Evolutionary conservation across 495 filamentous ascomycete genomes (phyloP), one percentile per base, ranked within the genome.

Genomic region (Aspergillus panamensis): DNA sequence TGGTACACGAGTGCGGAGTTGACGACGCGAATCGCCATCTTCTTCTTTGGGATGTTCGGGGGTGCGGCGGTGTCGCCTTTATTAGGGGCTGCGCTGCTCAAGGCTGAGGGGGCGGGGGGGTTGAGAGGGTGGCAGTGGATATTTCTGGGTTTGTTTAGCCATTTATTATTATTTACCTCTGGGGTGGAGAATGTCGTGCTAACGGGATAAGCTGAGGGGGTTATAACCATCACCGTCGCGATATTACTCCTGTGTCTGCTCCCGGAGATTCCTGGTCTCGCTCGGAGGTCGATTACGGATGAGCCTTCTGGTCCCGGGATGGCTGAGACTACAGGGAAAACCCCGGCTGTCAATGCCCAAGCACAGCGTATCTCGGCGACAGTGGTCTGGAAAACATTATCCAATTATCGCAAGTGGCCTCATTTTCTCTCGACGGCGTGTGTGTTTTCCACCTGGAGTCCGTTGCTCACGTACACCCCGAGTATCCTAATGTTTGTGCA

Each of bases 81-180:
- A 12, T 59, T 84, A 45, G 78, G 71, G 8, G 72, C 73, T 19
- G 76, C 64, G 4, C 63, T 76, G 6, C 65, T 82, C 12, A 68
- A 69, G 49, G 75, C 85, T 63, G 67, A 81, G 29, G 80, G 82
- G 0, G 57, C 73, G n/a, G 56, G 67, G 19, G 77, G 77, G 1
- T 61, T 82, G 0, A 55, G 66, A 1, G 82, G 82, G 0, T 85
- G 83, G 83, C 75, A 81, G 51, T 86, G 82, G 82, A 71, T 86
- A 6, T 84, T 85, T 62, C 53, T 82, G 6, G 64, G 68, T 70
- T 35, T 47, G 60, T 51, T 6, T 44, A 3, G 12, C 20, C 8
- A 8, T 10, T 9, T 21, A 17, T n/a, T n/a, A n/a, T n/a, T n/a
- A n/a, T n/a, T n/a, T n/a, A n/a, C n/a, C 7, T 30, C 20, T 2